Evolutionary conservation across 139 green algal genomes (phyloP), one percentile per base, ranked within the genome.

Genomic region (Pleodorina starrii): DNA sequence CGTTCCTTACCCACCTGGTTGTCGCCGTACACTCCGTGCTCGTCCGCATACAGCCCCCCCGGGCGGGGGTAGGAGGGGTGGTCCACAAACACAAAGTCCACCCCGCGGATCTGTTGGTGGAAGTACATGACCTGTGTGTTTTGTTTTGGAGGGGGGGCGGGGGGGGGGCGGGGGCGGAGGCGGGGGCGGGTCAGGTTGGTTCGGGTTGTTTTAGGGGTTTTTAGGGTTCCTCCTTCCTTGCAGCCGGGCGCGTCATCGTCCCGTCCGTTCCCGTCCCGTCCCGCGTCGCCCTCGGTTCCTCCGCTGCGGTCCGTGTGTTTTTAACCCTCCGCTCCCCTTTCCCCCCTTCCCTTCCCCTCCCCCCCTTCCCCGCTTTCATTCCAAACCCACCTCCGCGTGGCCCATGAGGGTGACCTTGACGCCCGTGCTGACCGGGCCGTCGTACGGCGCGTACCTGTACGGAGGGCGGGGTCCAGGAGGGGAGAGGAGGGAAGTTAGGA

Each of bases 1-100:
- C n/a, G n/a, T n/a, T n/a, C n/a, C n/a, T n/a, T n/a, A 16, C 72
- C 59, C 50, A 95, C 95, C 94, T 96, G 94, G 89, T 98, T 98
- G 90, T 98, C 97, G 17, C 93, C 93, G 80, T 97, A 98, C 9
- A 94, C 92, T 25, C 96, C 97, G 75, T 92, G 84, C 9, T 89
- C 51, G 84, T 98, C 97, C 0, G 91, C 93, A 85, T 99, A 99
- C 2, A 97, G 83, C 29, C 89, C 93, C 0, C 95, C 96, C 2
- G 92, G 90, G 29, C 96, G 91, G 14, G 89, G 88, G 91, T 94
- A 98, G 43, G 91, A 93, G 23, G 91, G 90, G 88, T 98, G 94
- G 85, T 98, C 96, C 36, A 98, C 94, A 91, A 98, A 98, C 68
- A 98, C 93, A 68, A 88, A 98, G 90, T 98, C 96, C 32, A 98